Conservation (phyloP, 495 filamentous ascomycete species). For the Opeltia flavorubescens region DNA sequence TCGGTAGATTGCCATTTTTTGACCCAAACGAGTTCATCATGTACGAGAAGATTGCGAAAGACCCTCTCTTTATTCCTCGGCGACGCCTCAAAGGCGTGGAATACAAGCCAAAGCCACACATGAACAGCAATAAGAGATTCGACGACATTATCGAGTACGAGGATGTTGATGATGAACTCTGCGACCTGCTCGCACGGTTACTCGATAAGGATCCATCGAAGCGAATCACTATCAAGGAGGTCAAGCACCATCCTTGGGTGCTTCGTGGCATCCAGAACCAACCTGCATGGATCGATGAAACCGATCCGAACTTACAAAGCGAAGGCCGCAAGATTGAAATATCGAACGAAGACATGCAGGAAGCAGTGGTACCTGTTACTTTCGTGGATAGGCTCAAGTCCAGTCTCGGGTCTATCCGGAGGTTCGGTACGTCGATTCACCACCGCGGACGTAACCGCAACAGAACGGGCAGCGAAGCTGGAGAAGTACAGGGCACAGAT, state of each 20-base stretch:
- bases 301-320: slow-evolving; percentile 67
- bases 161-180: slow-evolving; percentile 65
- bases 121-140: slow-evolving; percentile 36
- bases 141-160: slow-evolving; percentile 71
- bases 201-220: slow-evolving; percentile 79
- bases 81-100: slow-evolving; percentile 63
- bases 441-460: slow-evolving; percentile 19
- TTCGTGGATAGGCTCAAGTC: slow-evolving; percentile 67
- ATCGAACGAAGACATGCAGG: slow-evolving; percentile 75
- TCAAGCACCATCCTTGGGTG: slow-evolving; percentile 95
- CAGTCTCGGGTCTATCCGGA: no score
- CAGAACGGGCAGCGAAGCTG: slow-evolving; percentile 13
- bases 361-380: slow-evolving; percentile 77
- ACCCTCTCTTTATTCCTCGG: slow-evolving; percentile 75
- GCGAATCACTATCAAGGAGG: slow-evolving; percentile 78
- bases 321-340: slow-evolving; percentile 87
- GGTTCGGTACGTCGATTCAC: no score
- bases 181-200: slow-evolving; percentile 67
- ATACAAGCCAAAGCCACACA: slow-evolving; percentile 35
- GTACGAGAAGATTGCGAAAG: slow-evolving; percentile 78
- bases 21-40: slow-evolving; percentile 82
- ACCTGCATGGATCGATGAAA: slow-evolving; percentile 77
- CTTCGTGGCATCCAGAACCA: slow-evolving; percentile 64
- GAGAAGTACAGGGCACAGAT: slow-evolving; percentile 8
- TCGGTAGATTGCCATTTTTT: slow-evolving; percentile 82